Evolutionary conservation across 2,329 filamentous ascomycete species (phyloP), one percentile per base, ranked within the genome.

Genomic region (Tolypocladium nubicola): DNA sequence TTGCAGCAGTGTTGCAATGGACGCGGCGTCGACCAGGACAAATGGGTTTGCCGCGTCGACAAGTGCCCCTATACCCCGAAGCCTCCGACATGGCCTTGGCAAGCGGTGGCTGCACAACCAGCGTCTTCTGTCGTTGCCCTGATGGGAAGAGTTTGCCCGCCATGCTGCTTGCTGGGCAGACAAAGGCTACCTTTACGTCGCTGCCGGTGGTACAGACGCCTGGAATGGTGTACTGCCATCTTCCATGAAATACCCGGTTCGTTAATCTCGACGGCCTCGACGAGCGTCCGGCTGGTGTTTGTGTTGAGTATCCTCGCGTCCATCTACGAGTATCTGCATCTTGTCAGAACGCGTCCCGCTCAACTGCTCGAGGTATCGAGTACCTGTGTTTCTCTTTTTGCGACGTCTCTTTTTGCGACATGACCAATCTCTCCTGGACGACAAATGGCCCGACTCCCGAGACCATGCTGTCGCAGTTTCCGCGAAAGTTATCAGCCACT

Each of bases 381-480:
- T 59, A 68, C 60, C 65, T 62, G 43, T 1, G 57, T 62, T 65
- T 72, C 56, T 56, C 64, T 59, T 16, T 63, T 14, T 58, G 16
- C 10, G 68, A 60, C 1, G n/a, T 72, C 56, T 56, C 64, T 59
- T 16, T 63, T 14, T 58, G 16, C 10, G 68, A 60, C 1, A 45
- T 38, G 56, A 70, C 57, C 75, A 74, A 9, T 75, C 77, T 71
- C 38, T 79, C 23, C 71, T 85, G 76, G 9, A 83, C 71, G 0
- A 81, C 83, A 64, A 81, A 85, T 0, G 83, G 82, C 0, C 81
- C 84, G 37, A 86, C 76, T 0, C 77, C 81, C 21, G 77, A 76
- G n/a, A 72, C 79, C 75, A 87, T 82, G 60, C 86, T 86, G 5
- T 83, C 83, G 62, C 83, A 86, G 58, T 85, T 87, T 2, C 83